phyloP scores from a whole-genome alignment of 345 rosid species.

The Litchi chinensis region DNA sequence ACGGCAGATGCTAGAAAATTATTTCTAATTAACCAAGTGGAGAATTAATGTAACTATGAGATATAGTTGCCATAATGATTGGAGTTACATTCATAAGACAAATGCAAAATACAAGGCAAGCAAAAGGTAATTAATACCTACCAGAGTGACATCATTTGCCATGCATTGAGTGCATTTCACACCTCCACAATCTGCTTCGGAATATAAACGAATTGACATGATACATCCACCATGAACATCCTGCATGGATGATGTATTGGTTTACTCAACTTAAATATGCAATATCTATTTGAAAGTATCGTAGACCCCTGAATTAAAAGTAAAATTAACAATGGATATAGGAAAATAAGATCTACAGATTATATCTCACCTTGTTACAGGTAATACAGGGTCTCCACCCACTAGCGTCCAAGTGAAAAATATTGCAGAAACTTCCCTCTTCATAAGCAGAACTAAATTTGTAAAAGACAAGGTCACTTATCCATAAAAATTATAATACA shows the following conservation, averaged over 20 bases:
- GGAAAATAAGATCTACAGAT: neutral
- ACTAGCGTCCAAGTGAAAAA: slow-evolving; percentile 32
- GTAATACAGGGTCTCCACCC: slow-evolving; percentile 52
- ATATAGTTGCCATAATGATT: neutral
- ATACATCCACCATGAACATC: slow-evolving; percentile 54
- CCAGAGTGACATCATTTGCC: slow-evolving; percentile 28
- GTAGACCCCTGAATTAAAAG: neutral
- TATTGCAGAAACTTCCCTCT: slow-evolving; percentile 47
- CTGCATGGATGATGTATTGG: slow-evolving; percentile 23
- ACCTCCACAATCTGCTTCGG: slow-evolving; percentile 43
- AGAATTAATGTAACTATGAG: neutral
- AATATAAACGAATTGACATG: slow-evolving; percentile 35
- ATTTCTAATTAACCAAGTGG: neutral
- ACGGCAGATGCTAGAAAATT: neutral
- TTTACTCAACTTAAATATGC: neutral
- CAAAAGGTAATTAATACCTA: slow-evolving; percentile 16
- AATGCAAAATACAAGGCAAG: neutral
- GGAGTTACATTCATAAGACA: neutral
- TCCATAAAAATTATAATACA: neutral
- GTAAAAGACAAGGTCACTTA: neutral
- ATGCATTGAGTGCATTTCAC: slow-evolving; percentile 46
- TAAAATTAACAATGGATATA: neutral
- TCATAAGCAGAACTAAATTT: slow-evolving; percentile 40
- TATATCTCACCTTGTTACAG: slow-evolving; percentile 42
- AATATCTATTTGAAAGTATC: neutral